Percentiles rank a stretch among this genome's conserved stretches.
These are phyloP conservation scores for Metschnikowia noctiluminum DNA, from an alignment of 805 yeast species.

Conservation along the genomic window DNA sequence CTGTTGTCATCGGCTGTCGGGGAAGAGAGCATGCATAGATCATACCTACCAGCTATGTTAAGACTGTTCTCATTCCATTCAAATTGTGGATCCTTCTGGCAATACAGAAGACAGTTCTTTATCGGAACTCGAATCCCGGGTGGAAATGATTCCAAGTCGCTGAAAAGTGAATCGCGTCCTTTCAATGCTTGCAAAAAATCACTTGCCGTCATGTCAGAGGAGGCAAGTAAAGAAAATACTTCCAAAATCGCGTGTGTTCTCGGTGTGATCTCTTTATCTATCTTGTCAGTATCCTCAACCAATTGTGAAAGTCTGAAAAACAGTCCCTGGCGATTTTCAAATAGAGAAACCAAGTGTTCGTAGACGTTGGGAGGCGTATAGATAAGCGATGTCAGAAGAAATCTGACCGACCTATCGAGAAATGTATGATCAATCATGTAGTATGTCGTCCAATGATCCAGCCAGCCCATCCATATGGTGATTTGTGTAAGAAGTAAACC, in stretches of 20 bases:
- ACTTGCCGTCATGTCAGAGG: conserved; percentile 47
- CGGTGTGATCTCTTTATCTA: conserved; percentile 63
- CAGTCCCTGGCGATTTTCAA: conserved; percentile 42
- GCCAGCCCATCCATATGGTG: conserved; percentile 72
- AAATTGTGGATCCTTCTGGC: conserved; percentile 51
- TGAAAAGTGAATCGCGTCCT: conserved; percentile 48
- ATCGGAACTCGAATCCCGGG: conserved; percentile 67
- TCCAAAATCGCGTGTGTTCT: conserved; percentile 57
- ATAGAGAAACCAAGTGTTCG: conserved; percentile 51
- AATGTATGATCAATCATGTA: conserved; percentile 39
- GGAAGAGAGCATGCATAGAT: conserved; percentile 41
- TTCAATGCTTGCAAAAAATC: conserved; percentile 63
- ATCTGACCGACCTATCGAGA: conserved; percentile 39
- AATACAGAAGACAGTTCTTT: conserved; percentile 52
- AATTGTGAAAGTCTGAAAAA: conserved; percentile 66
- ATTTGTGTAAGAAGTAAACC: conserved; percentile 59
- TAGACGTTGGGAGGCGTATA: conserved; percentile 59
- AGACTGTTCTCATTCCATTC: conserved; percentile 47
- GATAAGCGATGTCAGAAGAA: conserved; percentile 45
- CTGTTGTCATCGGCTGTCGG: conserved; percentile 5
- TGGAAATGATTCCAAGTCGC: conserved; percentile 67
- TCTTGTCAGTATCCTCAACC: conserved; percentile 55
- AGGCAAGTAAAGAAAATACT: conserved; percentile 60
- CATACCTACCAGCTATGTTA: conserved; percentile 65
- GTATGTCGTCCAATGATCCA: conserved; percentile 56